phyloP scores from a whole-genome alignment of 1,284 basidiomycete genomes.

The Cutaneotrichosporon cavernicola region DNA sequence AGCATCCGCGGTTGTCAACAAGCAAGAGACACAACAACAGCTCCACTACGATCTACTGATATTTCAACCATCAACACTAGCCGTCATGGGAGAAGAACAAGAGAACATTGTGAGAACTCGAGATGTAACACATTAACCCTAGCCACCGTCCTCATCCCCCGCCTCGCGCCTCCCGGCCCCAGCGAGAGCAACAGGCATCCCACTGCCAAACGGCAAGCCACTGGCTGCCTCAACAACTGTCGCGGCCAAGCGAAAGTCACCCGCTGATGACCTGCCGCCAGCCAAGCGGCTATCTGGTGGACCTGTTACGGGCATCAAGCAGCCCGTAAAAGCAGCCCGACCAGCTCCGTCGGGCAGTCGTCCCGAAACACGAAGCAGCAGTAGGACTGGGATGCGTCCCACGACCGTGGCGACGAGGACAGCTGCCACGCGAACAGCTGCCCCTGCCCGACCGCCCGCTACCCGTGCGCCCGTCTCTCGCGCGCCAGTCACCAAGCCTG shows the following conservation, averaged over 20 bases:
- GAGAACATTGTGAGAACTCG: conserved; percentile 35
- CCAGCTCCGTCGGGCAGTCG: neutral
- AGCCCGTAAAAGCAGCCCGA: neutral
- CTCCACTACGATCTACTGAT: conserved; percentile 10
- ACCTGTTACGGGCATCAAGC: neutral
- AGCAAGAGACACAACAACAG: conserved; percentile 15
- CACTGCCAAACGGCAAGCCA: conserved; percentile 1
- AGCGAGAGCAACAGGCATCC: conserved; percentile 20
- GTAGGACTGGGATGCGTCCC: neutral
- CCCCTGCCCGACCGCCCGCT: neutral
- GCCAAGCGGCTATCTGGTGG: conserved; percentile 34
- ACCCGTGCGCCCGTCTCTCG: neutral
- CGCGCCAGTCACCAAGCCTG: neutral
- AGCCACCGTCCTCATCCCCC: conserved; percentile 32
- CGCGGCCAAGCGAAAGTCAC: conserved; percentile 37
- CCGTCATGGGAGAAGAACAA: conserved; percentile 39
- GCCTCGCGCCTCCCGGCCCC: conserved; percentile 32
- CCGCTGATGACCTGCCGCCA: conserved; percentile 30
- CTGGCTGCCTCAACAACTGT: neutral
- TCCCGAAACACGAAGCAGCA: neutral
- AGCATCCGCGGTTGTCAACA: conserved; percentile 17
- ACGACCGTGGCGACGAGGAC: neutral
- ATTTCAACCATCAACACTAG: neutral
- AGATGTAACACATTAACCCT: neutral
- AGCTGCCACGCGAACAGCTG: neutral